A percentile compares a stretch with the other conserved stretches of the same genome.
These are phyloP conservation scores for Fagus crenata DNA, from an alignment of 306 rosid genomes.

Conservation along the genomic window DNA sequence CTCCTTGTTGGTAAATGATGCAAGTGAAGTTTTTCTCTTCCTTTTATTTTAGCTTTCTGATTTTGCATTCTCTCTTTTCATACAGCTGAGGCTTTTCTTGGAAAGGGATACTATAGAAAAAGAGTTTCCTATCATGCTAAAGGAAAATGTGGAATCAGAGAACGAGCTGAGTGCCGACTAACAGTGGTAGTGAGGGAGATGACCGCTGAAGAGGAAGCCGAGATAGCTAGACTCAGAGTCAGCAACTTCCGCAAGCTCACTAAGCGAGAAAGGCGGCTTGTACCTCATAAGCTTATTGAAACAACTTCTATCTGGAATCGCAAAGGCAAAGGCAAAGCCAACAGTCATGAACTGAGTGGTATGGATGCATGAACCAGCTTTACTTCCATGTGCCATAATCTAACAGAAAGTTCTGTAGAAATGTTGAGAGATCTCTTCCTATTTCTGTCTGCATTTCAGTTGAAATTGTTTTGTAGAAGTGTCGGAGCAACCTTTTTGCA, in stretches of 20 bases:
- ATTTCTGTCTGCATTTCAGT: background rate
- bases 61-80: constrained; percentile 14
- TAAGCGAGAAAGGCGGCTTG: constrained; percentile 69
- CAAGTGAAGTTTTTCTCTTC: constrained; percentile 18
- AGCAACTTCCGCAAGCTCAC: constrained; percentile 66
- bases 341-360: constrained; percentile 24
- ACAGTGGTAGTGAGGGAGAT: constrained; percentile 83
- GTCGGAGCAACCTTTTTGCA: background rate
- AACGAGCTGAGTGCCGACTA: constrained; percentile 74
- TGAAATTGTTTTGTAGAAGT: background rate
- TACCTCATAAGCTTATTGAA: constrained; percentile 91
- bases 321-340: constrained; percentile 37
- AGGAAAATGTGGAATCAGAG: constrained; percentile 47
- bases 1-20: constrained; percentile 74
- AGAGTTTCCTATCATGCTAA: constrained; percentile 50
- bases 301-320: constrained; percentile 81
- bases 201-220: constrained; percentile 83
- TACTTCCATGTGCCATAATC: background rate
- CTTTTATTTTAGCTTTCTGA: constrained; percentile 25
- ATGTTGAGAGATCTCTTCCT: background rate
- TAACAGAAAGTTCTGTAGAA: constrained; percentile 1
- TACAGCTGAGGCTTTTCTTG: constrained; percentile 86
- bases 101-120: constrained; percentile 67
- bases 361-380: background rate
- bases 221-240: constrained; percentile 80